phyloP scores from a whole-genome alignment of 2,329 filamentous ascomycete genomes.

The Colletotrichum sp. region DNA sequence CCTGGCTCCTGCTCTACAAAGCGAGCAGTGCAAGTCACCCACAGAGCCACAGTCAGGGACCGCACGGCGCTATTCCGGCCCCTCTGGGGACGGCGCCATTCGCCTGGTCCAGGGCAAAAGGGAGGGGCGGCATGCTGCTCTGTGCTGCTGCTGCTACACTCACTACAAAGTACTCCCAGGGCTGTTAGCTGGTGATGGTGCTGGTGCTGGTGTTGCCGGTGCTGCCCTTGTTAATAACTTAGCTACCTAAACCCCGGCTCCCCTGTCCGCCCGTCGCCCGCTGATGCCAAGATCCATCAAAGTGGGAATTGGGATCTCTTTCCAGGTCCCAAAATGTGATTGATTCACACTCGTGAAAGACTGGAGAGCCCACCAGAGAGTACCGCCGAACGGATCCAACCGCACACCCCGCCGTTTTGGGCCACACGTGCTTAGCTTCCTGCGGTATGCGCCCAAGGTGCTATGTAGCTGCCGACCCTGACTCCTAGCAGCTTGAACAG shows the following conservation, averaged over 20 bases:
- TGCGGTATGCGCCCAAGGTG: background rate
- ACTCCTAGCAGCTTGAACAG: background rate
- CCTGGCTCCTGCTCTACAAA: background rate
- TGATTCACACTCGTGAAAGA: background rate
- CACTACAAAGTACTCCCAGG: background rate
- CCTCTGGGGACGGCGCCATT: slow-evolving; percentile 13
- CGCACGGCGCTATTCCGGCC: slow-evolving; percentile 18
- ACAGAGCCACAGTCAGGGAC: background rate
- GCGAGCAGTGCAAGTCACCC: background rate
- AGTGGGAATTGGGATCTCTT: background rate
- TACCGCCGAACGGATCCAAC: slow-evolving; percentile 14
- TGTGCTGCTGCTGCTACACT: background rate
- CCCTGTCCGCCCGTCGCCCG: slow-evolving; percentile 1
- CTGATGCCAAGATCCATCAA: slow-evolving; percentile 8
- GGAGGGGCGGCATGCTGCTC: background rate
- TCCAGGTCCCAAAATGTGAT: background rate
- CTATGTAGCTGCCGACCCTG: background rate
- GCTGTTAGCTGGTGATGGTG: background rate
- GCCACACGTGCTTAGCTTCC: slow-evolving; percentile 1
- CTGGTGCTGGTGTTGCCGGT: too few species aligned
- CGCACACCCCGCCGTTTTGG: slow-evolving; percentile 13
- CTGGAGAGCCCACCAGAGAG: background rate
- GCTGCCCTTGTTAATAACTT: background rate
- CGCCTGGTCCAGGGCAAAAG: background rate
- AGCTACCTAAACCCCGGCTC: background rate